Percentiles rank a stretch among this genome's conserved stretches.
Conservation (phyloP, 1,284 basidiomycete genomes). For the Bjerkandera adusta region DNA sequence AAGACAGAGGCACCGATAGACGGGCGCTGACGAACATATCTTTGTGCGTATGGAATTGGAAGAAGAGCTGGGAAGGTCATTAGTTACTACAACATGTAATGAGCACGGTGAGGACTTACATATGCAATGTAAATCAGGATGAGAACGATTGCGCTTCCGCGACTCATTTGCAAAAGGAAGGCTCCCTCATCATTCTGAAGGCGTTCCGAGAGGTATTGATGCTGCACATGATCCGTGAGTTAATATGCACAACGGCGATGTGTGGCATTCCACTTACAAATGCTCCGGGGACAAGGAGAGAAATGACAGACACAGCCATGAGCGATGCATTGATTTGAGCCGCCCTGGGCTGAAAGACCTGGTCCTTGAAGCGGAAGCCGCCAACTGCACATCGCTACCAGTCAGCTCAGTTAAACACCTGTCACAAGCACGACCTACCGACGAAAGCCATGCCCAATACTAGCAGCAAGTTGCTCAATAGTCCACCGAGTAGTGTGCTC, state of each 20-base stretch:
- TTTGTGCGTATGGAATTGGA: constrained; percentile 63
- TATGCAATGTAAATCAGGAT: constrained; percentile 49
- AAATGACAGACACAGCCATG: constrained; percentile 55
- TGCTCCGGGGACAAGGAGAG: constrained; percentile 60
- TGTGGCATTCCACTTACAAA: constrained; percentile 41
- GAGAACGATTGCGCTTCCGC: constrained; percentile 52
- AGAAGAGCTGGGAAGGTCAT: constrained; percentile 35
- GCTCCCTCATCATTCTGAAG: constrained; percentile 35
- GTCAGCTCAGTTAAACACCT: background rate
- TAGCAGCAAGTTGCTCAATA: constrained; percentile 64
- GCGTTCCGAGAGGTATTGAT: constrained; percentile 38
- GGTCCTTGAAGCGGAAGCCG: constrained; percentile 61
- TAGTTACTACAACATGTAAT: background rate
- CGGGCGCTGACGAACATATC: constrained; percentile 51
- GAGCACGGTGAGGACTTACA: constrained; percentile 22
- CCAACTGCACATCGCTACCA: constrained; percentile 35
- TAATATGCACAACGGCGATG: no score
- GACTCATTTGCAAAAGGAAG: constrained; percentile 39
- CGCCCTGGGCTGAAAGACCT: constrained; percentile 59
- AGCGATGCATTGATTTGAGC: constrained; percentile 66
- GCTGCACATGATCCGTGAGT: no score
- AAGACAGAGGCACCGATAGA: constrained; percentile 17
- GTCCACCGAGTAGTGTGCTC: constrained; percentile 58
- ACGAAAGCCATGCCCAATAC: constrained; percentile 64
- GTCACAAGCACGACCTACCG: constrained; percentile 27